These are phyloP conservation scores for Clarireedia monteithiana DNA, from an alignment of 2,329 filamentous ascomycete genomes.

Conservation along the genomic window DNA sequence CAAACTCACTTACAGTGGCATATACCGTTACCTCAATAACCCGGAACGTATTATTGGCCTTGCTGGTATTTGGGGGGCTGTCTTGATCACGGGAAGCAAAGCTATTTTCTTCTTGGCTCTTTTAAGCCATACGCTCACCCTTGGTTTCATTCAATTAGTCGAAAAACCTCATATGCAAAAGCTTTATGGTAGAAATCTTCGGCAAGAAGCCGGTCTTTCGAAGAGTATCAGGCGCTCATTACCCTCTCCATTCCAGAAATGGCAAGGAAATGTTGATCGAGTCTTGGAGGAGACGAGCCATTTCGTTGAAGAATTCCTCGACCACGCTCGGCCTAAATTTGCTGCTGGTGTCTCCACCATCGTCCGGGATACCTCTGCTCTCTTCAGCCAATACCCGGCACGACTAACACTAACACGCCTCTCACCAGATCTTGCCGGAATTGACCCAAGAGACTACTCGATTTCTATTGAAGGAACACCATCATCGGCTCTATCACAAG, in stretches of 20 bases:
- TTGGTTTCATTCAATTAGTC: conserved; percentile 85
- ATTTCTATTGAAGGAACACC: conserved; percentile 64
- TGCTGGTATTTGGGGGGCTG: conserved; percentile 91
- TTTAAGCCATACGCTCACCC: conserved; percentile 73
- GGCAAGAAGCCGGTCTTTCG: conserved; percentile 81
- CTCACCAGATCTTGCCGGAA: conserved; percentile 70
- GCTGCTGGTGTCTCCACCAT: conserved; percentile 80
- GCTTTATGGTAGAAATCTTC: conserved; percentile 78
- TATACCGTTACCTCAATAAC: conserved; percentile 97
- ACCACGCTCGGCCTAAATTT: conserved; percentile 76
- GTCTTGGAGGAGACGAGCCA: conserved; percentile 81
- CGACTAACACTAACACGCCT: conserved; percentile 76
- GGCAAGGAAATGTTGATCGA: conserved; percentile 80
- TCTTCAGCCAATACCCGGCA: conserved; percentile 86
- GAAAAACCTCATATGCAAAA: conserved; percentile 98
- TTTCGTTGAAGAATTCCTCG: conserved; percentile 85
- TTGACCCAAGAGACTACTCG: conserved; percentile 73
- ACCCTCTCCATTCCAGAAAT: conserved; percentile 72
- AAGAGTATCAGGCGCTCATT: conserved; percentile 85
- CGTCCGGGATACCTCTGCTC: conserved; percentile 75
- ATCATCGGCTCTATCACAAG: conserved; percentile 41
- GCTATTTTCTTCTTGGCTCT: conserved; percentile 82
- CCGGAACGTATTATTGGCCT: conserved; percentile 90
- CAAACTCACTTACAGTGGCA: conserved; percentile 91
- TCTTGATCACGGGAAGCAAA: conserved; percentile 84